Base-by-base conservation (phyloP, 441 rosid genomes). In the Erodium moschatum region DNA sequence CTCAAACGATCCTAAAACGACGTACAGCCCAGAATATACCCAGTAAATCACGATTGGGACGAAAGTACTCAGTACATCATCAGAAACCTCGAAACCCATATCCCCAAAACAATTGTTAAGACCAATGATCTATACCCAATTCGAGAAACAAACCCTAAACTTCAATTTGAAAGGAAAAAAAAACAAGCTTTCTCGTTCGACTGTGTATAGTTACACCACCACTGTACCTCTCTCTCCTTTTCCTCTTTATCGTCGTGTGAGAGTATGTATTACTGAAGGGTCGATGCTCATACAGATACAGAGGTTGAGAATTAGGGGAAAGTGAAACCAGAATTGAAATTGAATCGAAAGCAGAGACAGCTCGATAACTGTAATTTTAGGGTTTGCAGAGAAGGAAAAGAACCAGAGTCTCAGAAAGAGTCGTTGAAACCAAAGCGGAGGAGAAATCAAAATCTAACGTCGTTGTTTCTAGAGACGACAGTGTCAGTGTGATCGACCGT, bases 11-110 rank as follows among this genome's bases (percentile, higher is more conserved):
- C 86, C 89, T 24, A 92, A 69, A 19, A 75, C 16, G 29, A 84
- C 72, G 66, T 92, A 92, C 6, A 88, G 54, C 69, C 96, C 96
- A 0, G 93, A 90, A 70, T 92, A 92, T n/a, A 81, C 56, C 98
- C 98, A 92, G 61, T 92, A 88, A 1, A 89, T 79, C 62, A 85
- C 0, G 65, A 88, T 84, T 65, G 98, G 98, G 20, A 72, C 82
- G 33, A 92, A 80, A 73, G 90, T 88, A 3, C 89, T 91, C 82
- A 92, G 67, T 71, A 89, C 46, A 63, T 92, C 97, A 74, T 92
- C 92, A 4, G 97, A 86, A 18, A 85, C 74, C 73, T 70, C 73
- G 69, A 85, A 82, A 71, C 75, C 92, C 95, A 86, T 85, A 19
- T 50, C 73, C 71, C 62, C 38, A 44, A 6, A 56, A 33, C 64